phyloP scores from a whole-genome alignment of 768 basidiomycete genomes.

The Lactarius tabidus region DNA sequence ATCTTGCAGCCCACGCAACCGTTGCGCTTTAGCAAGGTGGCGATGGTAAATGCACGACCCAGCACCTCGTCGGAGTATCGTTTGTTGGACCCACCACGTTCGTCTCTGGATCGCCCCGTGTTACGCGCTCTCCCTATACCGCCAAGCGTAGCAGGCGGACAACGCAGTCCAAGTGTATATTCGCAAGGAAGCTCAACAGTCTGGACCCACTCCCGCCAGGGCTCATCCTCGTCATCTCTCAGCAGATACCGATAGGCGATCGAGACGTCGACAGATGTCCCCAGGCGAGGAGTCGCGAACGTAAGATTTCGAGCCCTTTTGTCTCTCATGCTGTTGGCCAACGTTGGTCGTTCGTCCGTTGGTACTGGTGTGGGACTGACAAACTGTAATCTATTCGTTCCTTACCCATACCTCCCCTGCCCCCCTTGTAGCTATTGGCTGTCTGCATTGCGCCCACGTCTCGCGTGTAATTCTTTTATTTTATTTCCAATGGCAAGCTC shows the following conservation, averaged over 20 bases:
- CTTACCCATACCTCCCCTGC: background rate
- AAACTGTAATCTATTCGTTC: background rate
- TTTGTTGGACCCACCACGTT: background rate
- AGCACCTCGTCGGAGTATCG: background rate
- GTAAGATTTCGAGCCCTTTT: background rate
- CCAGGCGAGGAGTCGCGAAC: background rate
- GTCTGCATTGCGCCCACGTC: background rate
- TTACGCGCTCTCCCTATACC: background rate
- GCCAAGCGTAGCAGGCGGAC: background rate
- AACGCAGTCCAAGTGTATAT: background rate
- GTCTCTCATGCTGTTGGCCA: background rate
- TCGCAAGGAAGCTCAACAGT: background rate
- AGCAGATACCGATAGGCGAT: slow-evolving; percentile 2
- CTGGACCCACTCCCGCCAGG: background rate
- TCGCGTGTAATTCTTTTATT: background rate
- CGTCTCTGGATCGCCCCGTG: no score
- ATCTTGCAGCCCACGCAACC: background rate
- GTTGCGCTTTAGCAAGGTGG: background rate
- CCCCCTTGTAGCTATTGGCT: background rate
- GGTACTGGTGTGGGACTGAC: background rate
- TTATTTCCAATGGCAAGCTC: background rate
- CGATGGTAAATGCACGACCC: background rate
- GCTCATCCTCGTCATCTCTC: background rate
- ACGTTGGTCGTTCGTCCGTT: background rate
- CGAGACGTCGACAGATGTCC: background rate